Evolutionary conservation across 441 rosid species (phyloP).

Genomic region (Populus hybrid): DNA sequence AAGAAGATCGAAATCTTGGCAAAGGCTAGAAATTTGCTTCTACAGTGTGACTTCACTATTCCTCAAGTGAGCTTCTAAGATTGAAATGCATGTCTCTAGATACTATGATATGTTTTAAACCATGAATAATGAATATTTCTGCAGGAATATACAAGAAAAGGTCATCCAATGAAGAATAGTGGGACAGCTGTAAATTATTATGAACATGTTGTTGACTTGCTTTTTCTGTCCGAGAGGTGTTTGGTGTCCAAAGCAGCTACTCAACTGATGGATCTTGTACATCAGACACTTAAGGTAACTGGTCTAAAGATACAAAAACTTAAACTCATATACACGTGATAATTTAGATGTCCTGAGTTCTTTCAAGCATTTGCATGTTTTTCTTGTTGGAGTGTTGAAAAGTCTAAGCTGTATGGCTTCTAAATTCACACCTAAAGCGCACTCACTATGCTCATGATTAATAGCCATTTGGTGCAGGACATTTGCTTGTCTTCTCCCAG

Average conservation of each 20-base stretch:
- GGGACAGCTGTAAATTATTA: slow-evolving; percentile 39
- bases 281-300: slow-evolving; percentile 73
- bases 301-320: slow-evolving; percentile 2
- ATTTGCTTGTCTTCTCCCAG: slow-evolving; percentile 83
- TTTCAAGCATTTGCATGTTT: background rate
- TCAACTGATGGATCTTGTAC: slow-evolving; percentile 78
- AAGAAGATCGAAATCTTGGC: slow-evolving; percentile 84
- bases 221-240: slow-evolving; percentile 79
- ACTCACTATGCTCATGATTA: slow-evolving; percentile 15
- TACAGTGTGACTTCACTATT: slow-evolving; percentile 69
- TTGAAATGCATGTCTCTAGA: slow-evolving; percentile 9
- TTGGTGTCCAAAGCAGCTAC: slow-evolving; percentile 85
- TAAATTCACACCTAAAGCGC: background rate
- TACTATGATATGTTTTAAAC: slow-evolving; percentile 11
- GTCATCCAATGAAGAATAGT: slow-evolving; percentile 30
- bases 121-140: slow-evolving; percentile 24
- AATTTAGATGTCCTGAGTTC: background rate
- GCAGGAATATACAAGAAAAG: slow-evolving; percentile 52
- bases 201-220: slow-evolving; percentile 61
- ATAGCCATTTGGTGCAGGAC: slow-evolving; percentile 54
- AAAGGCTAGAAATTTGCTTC: slow-evolving; percentile 80
- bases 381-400: background rate
- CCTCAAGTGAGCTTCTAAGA: slow-evolving; percentile 55
- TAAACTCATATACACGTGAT: background rate
- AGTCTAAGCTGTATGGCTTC: background rate